Evolutionary conservation across 345 rosid genomes (phyloP).

Genomic region (Orychophragmus violaceus): DNA sequence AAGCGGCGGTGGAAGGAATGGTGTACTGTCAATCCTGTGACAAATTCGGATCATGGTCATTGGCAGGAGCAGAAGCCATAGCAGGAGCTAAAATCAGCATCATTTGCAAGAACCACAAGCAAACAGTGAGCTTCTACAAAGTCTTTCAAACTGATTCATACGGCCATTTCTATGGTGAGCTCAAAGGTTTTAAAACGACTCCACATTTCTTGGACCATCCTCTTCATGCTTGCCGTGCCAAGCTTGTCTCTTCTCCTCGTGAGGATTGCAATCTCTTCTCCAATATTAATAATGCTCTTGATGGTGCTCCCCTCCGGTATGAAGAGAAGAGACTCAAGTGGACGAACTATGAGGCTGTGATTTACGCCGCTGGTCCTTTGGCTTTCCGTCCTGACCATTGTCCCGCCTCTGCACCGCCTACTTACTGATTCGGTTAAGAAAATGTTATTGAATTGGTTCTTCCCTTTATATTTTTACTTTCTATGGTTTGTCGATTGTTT

Average conservation of each 20-base stretch:
- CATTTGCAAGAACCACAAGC: slow-evolving; percentile 54
- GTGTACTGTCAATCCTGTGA: slow-evolving; percentile 83
- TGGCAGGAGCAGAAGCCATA: slow-evolving; percentile 59
- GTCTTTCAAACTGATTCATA: slow-evolving; percentile 45
- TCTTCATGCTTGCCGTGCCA: slow-evolving; percentile 68
- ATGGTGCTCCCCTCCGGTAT: slow-evolving; percentile 56
- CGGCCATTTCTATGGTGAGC: slow-evolving; percentile 74
- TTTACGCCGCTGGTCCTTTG: slow-evolving; percentile 79
- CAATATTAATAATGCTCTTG: slow-evolving; percentile 60
- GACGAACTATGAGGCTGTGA: slow-evolving; percentile 40
- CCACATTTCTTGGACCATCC: slow-evolving; percentile 62
- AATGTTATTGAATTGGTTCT: background rate
- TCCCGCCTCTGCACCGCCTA: slow-evolving; percentile 34
- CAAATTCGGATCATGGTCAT: slow-evolving; percentile 61
- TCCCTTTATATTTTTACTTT: background rate
- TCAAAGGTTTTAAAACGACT: slow-evolving; percentile 47
- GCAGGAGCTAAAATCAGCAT: slow-evolving; percentile 64
- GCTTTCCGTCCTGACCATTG: slow-evolving; percentile 77
- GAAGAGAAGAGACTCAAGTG: slow-evolving; percentile 49
- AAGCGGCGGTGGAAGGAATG: slow-evolving; percentile 69
- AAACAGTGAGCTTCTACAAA: slow-evolving; percentile 58
- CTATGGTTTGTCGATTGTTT: slow-evolving; percentile 17
- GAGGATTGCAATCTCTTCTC: slow-evolving; percentile 60
- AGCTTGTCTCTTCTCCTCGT: slow-evolving; percentile 65
- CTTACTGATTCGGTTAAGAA: slow-evolving; percentile 27